Conservation (phyloP, 345 rosid species). For the Gossypium arboreum region DNA sequence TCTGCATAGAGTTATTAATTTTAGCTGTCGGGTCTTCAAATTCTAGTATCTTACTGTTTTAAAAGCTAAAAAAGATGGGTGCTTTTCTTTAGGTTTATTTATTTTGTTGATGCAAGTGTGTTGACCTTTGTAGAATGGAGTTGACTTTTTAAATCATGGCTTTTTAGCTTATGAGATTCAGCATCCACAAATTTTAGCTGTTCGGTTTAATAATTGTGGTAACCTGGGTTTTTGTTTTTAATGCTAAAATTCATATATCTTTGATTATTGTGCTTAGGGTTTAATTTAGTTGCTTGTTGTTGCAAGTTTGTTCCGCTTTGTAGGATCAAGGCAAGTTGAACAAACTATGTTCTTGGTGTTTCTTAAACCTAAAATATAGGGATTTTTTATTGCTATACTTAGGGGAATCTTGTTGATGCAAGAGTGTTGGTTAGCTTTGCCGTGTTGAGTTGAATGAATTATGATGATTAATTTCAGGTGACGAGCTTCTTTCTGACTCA, state of each 20-base stretch:
- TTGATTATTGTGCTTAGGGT: neutral
- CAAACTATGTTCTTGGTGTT: neutral
- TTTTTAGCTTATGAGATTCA: neutral
- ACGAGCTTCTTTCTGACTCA: slow-evolving; percentile 96
- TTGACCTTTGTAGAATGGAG: neutral
- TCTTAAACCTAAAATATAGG: neutral
- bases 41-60: too few relatives aligned
- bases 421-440: neutral
- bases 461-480: slow-evolving; percentile 41
- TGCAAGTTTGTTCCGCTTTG: too few relatives aligned
- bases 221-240: neutral
- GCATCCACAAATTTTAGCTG: neutral
- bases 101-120: neutral
- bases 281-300: neutral
- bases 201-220: neutral
- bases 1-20: neutral
- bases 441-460: neutral
- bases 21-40: neutral
- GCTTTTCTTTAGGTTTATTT: neutral
- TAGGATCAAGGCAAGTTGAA: too few relatives aligned
- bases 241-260: neutral
- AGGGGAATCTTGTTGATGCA: neutral
- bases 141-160: neutral
- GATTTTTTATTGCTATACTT: neutral
- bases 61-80: neutral